Percentiles rank a stretch among this genome's conserved stretches.
Evolutionary conservation across 2,329 filamentous ascomycete species (phyloP).

Genomic region (Trichoderma semiorbis): DNA sequence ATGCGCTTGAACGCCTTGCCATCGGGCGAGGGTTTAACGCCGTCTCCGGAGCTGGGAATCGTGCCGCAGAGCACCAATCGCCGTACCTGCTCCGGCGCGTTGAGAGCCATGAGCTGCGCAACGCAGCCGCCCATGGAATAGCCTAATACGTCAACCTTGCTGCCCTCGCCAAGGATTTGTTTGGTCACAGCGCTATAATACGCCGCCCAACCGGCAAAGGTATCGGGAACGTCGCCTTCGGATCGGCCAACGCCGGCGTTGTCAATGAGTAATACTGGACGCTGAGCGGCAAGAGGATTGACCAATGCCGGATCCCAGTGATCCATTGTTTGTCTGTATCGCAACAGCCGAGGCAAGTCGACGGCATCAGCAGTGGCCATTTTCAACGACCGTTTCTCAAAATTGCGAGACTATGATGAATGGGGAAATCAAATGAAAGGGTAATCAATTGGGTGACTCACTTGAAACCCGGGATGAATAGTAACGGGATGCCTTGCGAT

Average conservation of each 20-base stretch:
- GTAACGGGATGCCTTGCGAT: conserved; percentile 30
- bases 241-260: conserved; percentile 46
- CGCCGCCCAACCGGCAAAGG: conserved; percentile 30
- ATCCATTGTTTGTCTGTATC: conserved; percentile 36
- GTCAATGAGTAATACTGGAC: conserved; percentile 38
- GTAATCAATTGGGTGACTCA: conserved; percentile 18
- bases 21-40: conserved; percentile 30
- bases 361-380: neutral
- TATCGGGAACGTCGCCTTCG: conserved; percentile 38
- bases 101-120: conserved; percentile 44
- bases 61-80: conserved; percentile 45
- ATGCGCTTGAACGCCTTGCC: conserved; percentile 33
- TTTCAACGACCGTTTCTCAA: neutral
- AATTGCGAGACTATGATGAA: neutral
- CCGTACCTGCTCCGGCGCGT: conserved; percentile 35
- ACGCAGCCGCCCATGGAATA: conserved; percentile 49
- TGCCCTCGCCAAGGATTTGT: conserved; percentile 33
- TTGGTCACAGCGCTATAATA: conserved; percentile 35
- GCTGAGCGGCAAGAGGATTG: conserved; percentile 40
- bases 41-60: conserved; percentile 37
- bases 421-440: neutral
- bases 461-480: conserved; percentile 33
- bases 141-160: conserved; percentile 43
- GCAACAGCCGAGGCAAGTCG: neutral
- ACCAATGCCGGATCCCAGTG: conserved; percentile 44